Base-by-base conservation (phyloP, 2,329 filamentous ascomycete species). In the Beauveria sp. region DNA sequence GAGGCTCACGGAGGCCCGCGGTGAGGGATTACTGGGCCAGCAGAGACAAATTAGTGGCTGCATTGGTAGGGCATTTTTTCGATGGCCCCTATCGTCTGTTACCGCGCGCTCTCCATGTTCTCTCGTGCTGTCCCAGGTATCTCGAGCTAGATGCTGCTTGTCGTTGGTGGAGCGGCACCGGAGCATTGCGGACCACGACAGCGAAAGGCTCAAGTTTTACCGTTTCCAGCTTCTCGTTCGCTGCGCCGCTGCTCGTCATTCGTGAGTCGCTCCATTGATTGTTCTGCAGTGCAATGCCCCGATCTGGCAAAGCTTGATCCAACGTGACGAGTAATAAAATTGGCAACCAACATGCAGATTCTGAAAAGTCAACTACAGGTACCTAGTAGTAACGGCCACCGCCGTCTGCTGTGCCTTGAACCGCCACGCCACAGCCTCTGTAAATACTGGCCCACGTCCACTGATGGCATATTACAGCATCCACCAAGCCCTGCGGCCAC, bases 31-130 rank as follows among this genome's bases (percentile, higher is more conserved):
- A 61, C 53, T 28, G 44, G 30, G 50, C 22, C 20, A 24, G 28
- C 43, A 26, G 59, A 37, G 55, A 61, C 62, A 44, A 63, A 53
- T 43, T 16, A 24, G 18, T 55, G 40, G 53, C 40, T 44, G 41
- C 53, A 30, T n/a, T 10, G 10, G 10, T 47, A 48, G 54, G 54
- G 28, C 43, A 47, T 41, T 55, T 55, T 12, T 55, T 18, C 22
- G 34, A 41, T 28, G 30, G 46, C 56, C 50, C 50, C 56, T 59
- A 59, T 51, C 56, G 48, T 30, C 12, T 10, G 37, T 48, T 59
- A 59, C 56, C 22, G 20, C 18, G 2, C 37, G 24, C 7, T n/a
- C 24, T 46, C 20, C 47, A 41, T 40, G 34, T 46, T 44, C 4
- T 34, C 56, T 2, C 26, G 20, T n/a, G 22, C 26, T 10, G 37